Conservation (phyloP, 2,329 filamentous ascomycete genomes). For the Diaporthe citri region DNA sequence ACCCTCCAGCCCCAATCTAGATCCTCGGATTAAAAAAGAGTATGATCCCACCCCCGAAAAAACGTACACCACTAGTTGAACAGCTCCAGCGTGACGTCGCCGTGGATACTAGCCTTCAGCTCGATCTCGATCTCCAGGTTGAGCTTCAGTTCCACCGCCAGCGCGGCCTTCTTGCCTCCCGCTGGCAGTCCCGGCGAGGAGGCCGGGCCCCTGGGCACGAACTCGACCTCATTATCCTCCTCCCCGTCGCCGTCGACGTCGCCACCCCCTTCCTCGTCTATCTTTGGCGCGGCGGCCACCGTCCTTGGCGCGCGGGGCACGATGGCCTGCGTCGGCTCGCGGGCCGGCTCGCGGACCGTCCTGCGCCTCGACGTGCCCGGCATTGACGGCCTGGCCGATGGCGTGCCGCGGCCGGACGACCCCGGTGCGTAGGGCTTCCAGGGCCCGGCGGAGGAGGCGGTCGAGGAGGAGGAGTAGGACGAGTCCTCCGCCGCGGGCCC, state of each 20-base stretch:
- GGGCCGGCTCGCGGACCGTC: constrained; percentile 22
- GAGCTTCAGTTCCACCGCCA: constrained; percentile 63
- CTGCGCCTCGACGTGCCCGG: background rate
- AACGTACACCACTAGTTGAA: constrained; percentile 29
- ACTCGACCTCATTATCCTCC: background rate
- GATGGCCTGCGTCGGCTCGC: constrained; percentile 25
- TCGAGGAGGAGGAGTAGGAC: constrained; percentile 1
- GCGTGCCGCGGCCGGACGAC: constrained; percentile 3
- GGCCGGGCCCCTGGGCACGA: constrained; percentile 16
- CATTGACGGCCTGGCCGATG: background rate
- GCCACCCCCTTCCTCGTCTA: constrained; percentile 10
- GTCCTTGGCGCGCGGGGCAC: constrained; percentile 25
- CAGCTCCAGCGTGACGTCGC: constrained; percentile 74
- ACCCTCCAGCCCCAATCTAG: constrained; percentile 38
- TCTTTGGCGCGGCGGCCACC: constrained; percentile 9
- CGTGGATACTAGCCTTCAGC: constrained; percentile 76
- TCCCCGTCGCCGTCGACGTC: constrained; percentile 11
- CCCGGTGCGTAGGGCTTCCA: background rate
- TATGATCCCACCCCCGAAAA: background rate
- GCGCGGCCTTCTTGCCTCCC: constrained; percentile 38
- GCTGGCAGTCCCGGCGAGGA: constrained; percentile 20
- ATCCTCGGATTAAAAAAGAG: constrained; percentile 14
- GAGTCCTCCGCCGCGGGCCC: background rate
- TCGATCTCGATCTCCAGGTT: constrained; percentile 78
- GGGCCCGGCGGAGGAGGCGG: constrained; percentile 22